Evolutionary conservation across 257 asterid species (phyloP).

Genomic region (Mitragyna speciosa): DNA sequence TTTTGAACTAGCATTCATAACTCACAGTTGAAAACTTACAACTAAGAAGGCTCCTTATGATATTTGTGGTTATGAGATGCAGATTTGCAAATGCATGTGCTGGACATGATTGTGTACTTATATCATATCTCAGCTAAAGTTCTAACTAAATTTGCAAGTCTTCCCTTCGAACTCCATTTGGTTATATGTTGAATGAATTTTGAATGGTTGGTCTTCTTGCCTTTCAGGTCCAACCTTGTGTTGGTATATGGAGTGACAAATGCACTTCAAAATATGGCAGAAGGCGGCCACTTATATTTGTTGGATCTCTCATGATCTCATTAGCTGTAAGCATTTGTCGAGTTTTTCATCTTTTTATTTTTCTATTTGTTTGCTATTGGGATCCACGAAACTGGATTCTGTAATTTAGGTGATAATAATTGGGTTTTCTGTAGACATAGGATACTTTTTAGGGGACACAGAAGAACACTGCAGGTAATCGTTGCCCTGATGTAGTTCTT

Average conservation of each 20-base stretch:
- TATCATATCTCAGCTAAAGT: neutral
- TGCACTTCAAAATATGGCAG: slow-evolving; percentile 89
- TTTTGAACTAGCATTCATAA: neutral
- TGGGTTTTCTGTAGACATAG: slow-evolving; percentile 99
- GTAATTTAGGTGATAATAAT: slow-evolving; percentile 79
- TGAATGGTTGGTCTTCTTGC: slow-evolving; percentile 16
- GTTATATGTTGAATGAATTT: neutral
- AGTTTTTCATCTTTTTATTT: slow-evolving; percentile 22
- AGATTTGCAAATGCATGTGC: neutral
- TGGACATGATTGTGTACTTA: slow-evolving; percentile 4
- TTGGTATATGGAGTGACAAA: slow-evolving; percentile 98
- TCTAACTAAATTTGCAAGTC: neutral
- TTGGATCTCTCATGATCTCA: slow-evolving; percentile 86
- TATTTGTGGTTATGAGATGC: neutral
- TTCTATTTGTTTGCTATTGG: slow-evolving; percentile 12
- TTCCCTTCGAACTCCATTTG: neutral
- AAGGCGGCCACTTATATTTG: slow-evolving; percentile 81
- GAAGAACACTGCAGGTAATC: slow-evolving; percentile 97
- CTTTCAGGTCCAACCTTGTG: slow-evolving; percentile 98
- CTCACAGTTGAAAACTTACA: neutral
- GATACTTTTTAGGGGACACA: slow-evolving; percentile 90
- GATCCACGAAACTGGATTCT: slow-evolving; percentile 42
- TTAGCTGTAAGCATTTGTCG: slow-evolving; percentile 59
- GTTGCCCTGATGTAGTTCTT: slow-evolving; percentile 25
- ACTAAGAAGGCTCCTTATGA: neutral